Conservation (phyloP, 1,139 yeast genomes). For the Saccharomyces hybrid region DNA sequence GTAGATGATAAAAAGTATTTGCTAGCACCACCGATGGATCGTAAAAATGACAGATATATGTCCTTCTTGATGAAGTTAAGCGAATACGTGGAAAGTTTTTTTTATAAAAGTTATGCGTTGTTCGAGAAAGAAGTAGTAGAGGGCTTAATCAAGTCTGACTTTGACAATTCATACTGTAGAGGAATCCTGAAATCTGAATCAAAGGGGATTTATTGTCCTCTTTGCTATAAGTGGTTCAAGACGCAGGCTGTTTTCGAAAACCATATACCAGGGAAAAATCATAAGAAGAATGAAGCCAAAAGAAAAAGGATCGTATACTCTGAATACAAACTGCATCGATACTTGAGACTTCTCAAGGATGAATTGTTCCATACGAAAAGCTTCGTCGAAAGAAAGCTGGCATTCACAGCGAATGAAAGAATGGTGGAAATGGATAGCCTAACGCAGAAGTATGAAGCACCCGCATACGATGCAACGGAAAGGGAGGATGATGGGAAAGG, state of each 20-base stretch:
- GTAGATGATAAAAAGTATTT: slow-evolving; percentile 26
- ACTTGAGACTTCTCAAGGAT: slow-evolving; percentile 12
- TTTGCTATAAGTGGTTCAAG: slow-evolving; percentile 60
- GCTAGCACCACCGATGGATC: slow-evolving; percentile 27
- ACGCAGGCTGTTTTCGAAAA: slow-evolving; percentile 58
- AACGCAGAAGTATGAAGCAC: slow-evolving; percentile 34
- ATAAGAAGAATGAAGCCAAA: slow-evolving; percentile 42
- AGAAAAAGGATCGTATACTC: slow-evolving; percentile 10
- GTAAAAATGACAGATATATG: slow-evolving; percentile 34
- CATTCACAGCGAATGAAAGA: slow-evolving; percentile 44
- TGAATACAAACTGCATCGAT: slow-evolving; percentile 24
- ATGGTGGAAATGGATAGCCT: slow-evolving; percentile 52
- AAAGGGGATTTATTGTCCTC: slow-evolving; percentile 47
- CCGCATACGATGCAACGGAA: slow-evolving; percentile 23
- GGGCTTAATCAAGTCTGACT: slow-evolving; percentile 33
- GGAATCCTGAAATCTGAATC: slow-evolving; percentile 11
- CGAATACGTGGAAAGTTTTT: slow-evolving; percentile 42
- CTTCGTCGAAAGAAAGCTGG: slow-evolving; percentile 58
- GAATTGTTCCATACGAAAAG: slow-evolving; percentile 41
- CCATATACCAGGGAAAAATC: slow-evolving; percentile 74
- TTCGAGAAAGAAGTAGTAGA: slow-evolving; percentile 35
- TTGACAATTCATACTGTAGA: slow-evolving; percentile 20
- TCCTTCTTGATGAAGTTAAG: slow-evolving; percentile 40
- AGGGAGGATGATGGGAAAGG: slow-evolving; percentile 23
- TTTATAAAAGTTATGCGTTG: slow-evolving; percentile 46